Base-by-base conservation (phyloP, 305 asterid genomes). In the Fraxinus sp. region DNA sequence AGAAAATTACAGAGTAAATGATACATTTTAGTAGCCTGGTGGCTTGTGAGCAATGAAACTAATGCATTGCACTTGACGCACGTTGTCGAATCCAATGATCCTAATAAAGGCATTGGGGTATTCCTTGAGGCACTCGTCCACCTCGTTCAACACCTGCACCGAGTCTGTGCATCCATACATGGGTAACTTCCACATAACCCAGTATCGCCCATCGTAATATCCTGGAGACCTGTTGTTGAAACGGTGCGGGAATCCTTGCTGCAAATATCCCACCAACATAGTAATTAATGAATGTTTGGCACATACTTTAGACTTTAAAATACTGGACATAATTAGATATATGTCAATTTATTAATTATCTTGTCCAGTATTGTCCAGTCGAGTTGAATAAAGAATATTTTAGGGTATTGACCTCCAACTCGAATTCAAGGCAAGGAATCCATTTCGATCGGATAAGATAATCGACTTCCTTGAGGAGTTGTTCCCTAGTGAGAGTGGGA, bases 171-270 rank as follows among this genome's bases (percentile, higher is more conserved):
- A 89, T 41, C 94, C 92, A n/a, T 75, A 91, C 92, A 89, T 91
- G 26, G 91, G 92, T 33, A 90, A 36, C 90, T 90, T 90, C 94
- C 92, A 90, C 92, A 89, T 88, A 3, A 87, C 86, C 90, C 91
- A 88, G 84, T 85, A 88, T 22, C 90, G 82, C 0, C 91, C 87
- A 26, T 78, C 83, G 10, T 82, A 85, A 84, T 85, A 85, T 44
- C 86, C 84, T 2, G 84, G 86, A 6, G 84, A 79, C 62, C 78
- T 78, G 39, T 46, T 0, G 82, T 86, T 74, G 77, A 84, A 86
- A 77, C 89, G 90, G 85, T 80, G 81, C 7, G 81, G 84, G 80
- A 81, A 84, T 2, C 83, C 84, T 0, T 33, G 33, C 87, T 86
- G 41, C 74, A 79, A 1, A 18, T 18, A 18, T 18, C 68, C 68